Evolutionary conservation across 2,329 filamentous ascomycete genomes (phyloP).

Genomic region (Scorias spongiosa): DNA sequence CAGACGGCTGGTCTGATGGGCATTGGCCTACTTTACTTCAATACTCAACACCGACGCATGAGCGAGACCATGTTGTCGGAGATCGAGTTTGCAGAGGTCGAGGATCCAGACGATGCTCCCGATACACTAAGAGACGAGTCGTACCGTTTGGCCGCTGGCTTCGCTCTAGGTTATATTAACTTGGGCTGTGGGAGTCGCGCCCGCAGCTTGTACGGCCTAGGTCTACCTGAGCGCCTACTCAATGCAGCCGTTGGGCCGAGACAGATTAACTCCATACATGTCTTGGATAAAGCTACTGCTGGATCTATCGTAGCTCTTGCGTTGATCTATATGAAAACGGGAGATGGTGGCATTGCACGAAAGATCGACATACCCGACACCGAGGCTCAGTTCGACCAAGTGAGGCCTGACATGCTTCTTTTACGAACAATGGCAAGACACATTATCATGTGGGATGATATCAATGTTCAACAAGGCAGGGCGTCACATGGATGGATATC

Average conservation of each 20-base stretch:
- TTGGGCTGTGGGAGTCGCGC: slow-evolving; percentile 79
- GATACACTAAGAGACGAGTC: slow-evolving; percentile 81
- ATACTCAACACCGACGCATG: slow-evolving; percentile 94
- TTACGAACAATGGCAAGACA: slow-evolving; percentile 80
- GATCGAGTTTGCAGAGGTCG: slow-evolving; percentile 73
- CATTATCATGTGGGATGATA: slow-evolving; percentile 81
- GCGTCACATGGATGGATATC: slow-evolving; percentile 52
- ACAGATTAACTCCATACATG: slow-evolving; percentile 80
- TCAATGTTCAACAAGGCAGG: slow-evolving; percentile 37
- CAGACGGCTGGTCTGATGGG: slow-evolving; percentile 97
- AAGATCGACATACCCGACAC: slow-evolving; percentile 93
- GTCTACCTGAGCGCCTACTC: slow-evolving; percentile 74
- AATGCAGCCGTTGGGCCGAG: slow-evolving; percentile 76
- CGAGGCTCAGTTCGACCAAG: slow-evolving; percentile 81
- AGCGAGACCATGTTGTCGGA: slow-evolving; percentile 98
- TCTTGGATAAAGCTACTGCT: slow-evolving; percentile 81
- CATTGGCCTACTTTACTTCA: slow-evolving; percentile 83
- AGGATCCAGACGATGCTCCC: slow-evolving; percentile 51
- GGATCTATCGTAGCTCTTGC: slow-evolving; percentile 84
- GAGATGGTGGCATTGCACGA: slow-evolving; percentile 68
- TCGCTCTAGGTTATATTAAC: slow-evolving; percentile 88
- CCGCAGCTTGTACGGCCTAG: slow-evolving; percentile 84
- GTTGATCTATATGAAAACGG: slow-evolving; percentile 94
- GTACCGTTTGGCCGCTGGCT: slow-evolving; percentile 88
- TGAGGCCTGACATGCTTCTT: slow-evolving; percentile 82